Evolutionary conservation across 441 rosid species (phyloP).

Genomic region (Eruca vesicaria): DNA sequence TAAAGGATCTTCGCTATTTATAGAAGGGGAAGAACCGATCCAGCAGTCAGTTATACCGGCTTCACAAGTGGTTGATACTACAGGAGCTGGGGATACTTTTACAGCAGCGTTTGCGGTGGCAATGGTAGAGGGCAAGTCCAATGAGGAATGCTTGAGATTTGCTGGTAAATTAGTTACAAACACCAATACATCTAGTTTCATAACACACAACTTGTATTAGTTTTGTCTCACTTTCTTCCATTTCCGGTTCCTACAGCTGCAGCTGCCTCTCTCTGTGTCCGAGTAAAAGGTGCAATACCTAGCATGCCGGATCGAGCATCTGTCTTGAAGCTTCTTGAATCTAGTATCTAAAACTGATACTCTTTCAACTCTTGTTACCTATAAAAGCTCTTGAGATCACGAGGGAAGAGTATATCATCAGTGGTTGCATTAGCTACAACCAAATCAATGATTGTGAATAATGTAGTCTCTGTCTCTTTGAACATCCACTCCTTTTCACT

Average conservation of each 20-base stretch:
- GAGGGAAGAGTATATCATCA: neutral
- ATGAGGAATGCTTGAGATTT: constrained; percentile 72
- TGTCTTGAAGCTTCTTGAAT: constrained; percentile 57
- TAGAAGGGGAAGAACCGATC: constrained; percentile 65
- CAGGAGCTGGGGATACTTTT: constrained; percentile 97
- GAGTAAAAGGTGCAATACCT: constrained; percentile 90
- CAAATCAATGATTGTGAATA: neutral
- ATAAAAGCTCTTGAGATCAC: constrained; percentile 9
- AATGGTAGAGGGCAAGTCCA: constrained; percentile 71
- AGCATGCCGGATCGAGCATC: constrained; percentile 82
- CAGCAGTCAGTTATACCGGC: constrained; percentile 73
- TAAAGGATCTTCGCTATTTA: constrained; percentile 77
- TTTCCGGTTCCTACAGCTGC: constrained; percentile 58
- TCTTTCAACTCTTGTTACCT: neutral
- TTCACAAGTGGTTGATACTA: constrained; percentile 71
- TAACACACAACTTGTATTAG: neutral
- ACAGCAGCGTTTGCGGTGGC: constrained; percentile 96
- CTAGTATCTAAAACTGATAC: neutral
- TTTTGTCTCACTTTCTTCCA: constrained; percentile 9
- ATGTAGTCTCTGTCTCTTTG: neutral
- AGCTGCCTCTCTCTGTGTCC: constrained; percentile 94
- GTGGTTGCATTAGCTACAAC: constrained; percentile 12
- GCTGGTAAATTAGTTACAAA: constrained; percentile 48
- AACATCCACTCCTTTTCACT: neutral
- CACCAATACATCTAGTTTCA: neutral